Percentiles rank a stretch among this genome's conserved stretches.
Conservation (phyloP, 129 eudicot species). For the Rutidosis leptorrhynchoides region DNA sequence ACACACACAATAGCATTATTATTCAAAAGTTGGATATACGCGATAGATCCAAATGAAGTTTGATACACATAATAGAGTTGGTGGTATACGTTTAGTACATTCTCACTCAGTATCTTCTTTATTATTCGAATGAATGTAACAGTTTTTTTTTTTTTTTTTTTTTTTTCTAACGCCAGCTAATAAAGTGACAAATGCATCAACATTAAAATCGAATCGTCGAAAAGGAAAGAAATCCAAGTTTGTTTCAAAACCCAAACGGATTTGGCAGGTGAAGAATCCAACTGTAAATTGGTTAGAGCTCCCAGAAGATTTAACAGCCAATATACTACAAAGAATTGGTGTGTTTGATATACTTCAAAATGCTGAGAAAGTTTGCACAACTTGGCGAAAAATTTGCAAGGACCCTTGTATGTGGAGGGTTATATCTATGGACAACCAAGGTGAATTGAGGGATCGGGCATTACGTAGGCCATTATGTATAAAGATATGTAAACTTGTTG, state of each 20-base stretch:
- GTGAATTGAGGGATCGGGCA: too few relatives aligned
- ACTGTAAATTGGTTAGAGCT: neutral
- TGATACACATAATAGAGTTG: too few relatives aligned
- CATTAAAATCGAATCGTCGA: neutral
- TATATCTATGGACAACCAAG: neutral
- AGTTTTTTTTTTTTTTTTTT: neutral
- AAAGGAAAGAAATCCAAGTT: neutral
- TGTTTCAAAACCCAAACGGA: neutral
- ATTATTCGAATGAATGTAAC: too few relatives aligned
- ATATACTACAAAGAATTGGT: neutral
- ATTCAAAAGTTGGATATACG: too few relatives aligned
- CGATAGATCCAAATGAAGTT: too few relatives aligned
- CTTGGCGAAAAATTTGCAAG: neutral
- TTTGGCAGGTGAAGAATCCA: neutral
- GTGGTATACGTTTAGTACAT: too few relatives aligned
- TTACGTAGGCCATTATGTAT: neutral
- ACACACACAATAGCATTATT: too few relatives aligned
- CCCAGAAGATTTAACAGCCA: neutral
- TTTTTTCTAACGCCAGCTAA: neutral
- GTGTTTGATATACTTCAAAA: neutral
- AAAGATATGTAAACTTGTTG: neutral
- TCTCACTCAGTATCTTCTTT: too few relatives aligned
- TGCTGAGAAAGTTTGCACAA: neutral
- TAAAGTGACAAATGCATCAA: neutral
- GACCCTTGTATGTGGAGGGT: neutral